Base-by-base conservation (phyloP, 176 grass and related monocot genomes). In the Neostapfia colusana region DNA sequence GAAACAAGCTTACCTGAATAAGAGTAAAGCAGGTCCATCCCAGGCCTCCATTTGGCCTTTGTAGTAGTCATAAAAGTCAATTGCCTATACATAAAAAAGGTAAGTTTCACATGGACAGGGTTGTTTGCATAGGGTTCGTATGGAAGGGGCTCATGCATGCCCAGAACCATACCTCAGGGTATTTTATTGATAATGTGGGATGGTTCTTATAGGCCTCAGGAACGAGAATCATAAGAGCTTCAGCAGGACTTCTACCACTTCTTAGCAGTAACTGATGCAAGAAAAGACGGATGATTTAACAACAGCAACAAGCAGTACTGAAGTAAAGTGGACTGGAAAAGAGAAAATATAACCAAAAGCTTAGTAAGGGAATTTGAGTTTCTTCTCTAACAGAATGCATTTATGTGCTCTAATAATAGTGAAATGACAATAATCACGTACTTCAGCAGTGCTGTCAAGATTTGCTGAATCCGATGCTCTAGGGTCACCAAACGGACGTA, bases 21-120 rank as follows among this genome's bases (percentile, higher is more conserved):
- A 81, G 81, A 99, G 96, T 79, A 99, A 87, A 70, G 96, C 96
- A 28, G 96, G 96, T 80, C 96, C 96, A 83, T 99, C 96, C 96
- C 96, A 99, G 72, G 96, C 85, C 75, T 99, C 96, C 96, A 99
- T 99, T 89, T 99, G 96, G 74, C 96, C 96, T 82, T 99, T 99
- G 81, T 99, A 95, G 79, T 95, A 99, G 44, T 99, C 92, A 81
- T 99, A 99, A 72, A 99, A 99, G 83, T 95, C 89, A 88, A 90
- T 78, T 65, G 90, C 92, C 96, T 99, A 85, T 66, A 82, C 23
- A 88, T 36, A 85, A 76, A 85, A 73, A 26, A 79, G 81, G 71
- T 16, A 80, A 84, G 39, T 5, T 72, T 80, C 81, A 74, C 21
- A 74, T 79, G 39, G 53, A 79, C 40, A 65, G 49, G 43, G 76